Percentiles rank a stretch among this genome's conserved stretches.
Conservation (phyloP, 352 stramenopile species). For the Globisporangium ultimum region DNA sequence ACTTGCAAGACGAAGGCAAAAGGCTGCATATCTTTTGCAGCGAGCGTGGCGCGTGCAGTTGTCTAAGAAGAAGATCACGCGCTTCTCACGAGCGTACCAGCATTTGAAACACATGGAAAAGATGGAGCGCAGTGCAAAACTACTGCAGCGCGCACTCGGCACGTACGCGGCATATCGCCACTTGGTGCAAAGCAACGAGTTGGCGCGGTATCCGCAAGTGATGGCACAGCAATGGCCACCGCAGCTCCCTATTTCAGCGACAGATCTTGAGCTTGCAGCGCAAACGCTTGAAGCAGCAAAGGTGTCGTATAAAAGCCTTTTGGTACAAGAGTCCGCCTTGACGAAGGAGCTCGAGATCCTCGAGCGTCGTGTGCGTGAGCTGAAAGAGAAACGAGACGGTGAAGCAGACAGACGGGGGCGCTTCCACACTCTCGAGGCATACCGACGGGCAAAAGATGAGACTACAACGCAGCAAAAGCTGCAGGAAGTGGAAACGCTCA, state of each 20-base stretch:
- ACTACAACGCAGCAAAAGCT: slow-evolving; percentile 31
- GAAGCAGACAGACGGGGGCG: slow-evolving; percentile 50
- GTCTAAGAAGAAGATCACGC: slow-evolving; percentile 31
- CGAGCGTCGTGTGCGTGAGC: slow-evolving; percentile 18
- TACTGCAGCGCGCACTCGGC: slow-evolving; percentile 46
- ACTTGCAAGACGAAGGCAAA: slow-evolving; percentile 1
- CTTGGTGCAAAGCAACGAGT: slow-evolving; percentile 21
- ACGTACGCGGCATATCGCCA: slow-evolving; percentile 22
- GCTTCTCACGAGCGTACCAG: slow-evolving; percentile 24
- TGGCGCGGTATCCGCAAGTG: slow-evolving; percentile 28
- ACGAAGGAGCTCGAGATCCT: slow-evolving; percentile 28
- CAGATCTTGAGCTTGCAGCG: not conserved
- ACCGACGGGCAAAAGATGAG: slow-evolving; percentile 51
- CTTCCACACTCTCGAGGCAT: slow-evolving; percentile 37
- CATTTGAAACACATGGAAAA: slow-evolving; percentile 25
- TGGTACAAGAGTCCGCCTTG: slow-evolving; percentile 25
- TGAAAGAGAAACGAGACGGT: slow-evolving; percentile 19
- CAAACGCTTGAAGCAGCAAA: slow-evolving; percentile 15
- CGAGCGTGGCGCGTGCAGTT: slow-evolving; percentile 38
- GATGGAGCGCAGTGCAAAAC: slow-evolving; percentile 29
- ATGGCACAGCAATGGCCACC: slow-evolving; percentile 14
- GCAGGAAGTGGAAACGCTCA: slow-evolving; percentile 34
- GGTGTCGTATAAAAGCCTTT: slow-evolving; percentile 27
- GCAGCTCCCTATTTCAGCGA: not conserved
- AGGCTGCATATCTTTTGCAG: slow-evolving; percentile 28